phyloP scores from a whole-genome alignment of 495 filamentous ascomycete species.

The Amphirosellinia nigrospora region DNA sequence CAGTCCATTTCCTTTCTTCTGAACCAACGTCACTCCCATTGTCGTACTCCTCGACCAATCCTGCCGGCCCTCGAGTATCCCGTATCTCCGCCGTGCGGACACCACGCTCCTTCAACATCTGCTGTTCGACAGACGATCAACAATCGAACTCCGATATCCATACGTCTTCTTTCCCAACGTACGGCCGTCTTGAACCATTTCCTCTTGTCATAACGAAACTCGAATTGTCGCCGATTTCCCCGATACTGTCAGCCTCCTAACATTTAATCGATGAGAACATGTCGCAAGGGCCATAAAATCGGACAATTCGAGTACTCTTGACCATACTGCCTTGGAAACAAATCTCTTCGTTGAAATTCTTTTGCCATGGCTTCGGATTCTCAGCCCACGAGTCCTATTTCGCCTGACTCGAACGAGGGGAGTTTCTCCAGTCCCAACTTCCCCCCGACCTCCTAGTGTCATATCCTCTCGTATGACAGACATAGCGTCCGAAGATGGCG shows the following conservation, averaged over 20 bases:
- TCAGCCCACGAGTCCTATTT: conserved; percentile 40
- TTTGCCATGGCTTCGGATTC: conserved; percentile 45
- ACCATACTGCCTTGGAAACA: background rate
- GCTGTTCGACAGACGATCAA: background rate
- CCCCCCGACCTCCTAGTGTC: conserved; percentile 61
- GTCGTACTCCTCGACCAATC: background rate
- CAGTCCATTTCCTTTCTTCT: conserved; percentile 16
- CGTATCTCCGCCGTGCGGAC: conserved; percentile 20
- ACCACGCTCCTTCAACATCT: conserved; percentile 22
- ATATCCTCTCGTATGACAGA: conserved; percentile 90
- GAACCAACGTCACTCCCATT: conserved; percentile 9
- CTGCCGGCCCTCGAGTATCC: background rate
- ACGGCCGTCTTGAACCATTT: background rate
- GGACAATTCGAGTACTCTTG: background rate
- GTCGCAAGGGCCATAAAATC: conserved; percentile 9
- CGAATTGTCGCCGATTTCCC: background rate
- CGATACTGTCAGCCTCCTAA: background rate
- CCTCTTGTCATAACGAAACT: background rate
- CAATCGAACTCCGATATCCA: background rate
- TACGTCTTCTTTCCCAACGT: background rate
- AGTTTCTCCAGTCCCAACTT: conserved; percentile 46
- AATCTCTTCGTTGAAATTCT: background rate
- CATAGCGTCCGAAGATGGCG: conserved; percentile 64
- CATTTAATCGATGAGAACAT: conserved; percentile 12
- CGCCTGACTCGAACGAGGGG: conserved; percentile 46